A percentile compares a stretch with the other conserved stretches of the same genome.
Evolutionary conservation across 192 early-diverging fungal species (phyloP).

Genomic region (Pecoramyces ruminantium): DNA sequence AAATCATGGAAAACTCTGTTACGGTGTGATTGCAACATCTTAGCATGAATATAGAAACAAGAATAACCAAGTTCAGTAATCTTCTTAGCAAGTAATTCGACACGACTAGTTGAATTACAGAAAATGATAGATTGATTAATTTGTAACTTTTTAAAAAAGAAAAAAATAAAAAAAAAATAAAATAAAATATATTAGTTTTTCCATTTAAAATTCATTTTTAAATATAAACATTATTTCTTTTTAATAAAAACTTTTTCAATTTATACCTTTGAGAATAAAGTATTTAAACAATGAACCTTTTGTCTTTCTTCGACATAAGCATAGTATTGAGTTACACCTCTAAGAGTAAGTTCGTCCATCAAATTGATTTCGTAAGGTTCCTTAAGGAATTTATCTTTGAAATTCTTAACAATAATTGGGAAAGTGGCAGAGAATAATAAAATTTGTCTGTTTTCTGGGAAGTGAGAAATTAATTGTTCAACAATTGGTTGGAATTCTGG

Average conservation of each 20-base stretch:
- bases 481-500: constrained; percentile 93
- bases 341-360: constrained; percentile 96
- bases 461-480: constrained; percentile 85
- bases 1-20: constrained; percentile 99
- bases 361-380: constrained; percentile 98
- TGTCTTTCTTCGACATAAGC: constrained; percentile 98
- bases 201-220: too few relatives aligned
- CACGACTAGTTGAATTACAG: constrained; percentile 97
- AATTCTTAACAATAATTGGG: constrained; percentile 90
- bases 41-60: constrained; percentile 98
- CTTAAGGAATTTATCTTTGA: constrained; percentile 91
- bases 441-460: constrained; percentile 73
- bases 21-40: constrained; percentile 94
- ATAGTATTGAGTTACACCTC: constrained; percentile 98
- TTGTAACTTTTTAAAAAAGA: constrained; percentile 51
- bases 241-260: too few relatives aligned
- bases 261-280: constrained; percentile 85
- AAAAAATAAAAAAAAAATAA: neutral
- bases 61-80: constrained; percentile 99
- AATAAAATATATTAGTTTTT: neutral
- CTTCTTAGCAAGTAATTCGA: constrained; percentile 95
- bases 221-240: too few relatives aligned
- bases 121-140: constrained; percentile 99
- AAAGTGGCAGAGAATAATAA: constrained; percentile 95
- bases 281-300: constrained; percentile 85